These are phyloP conservation scores for Suhomyces kilbournensis DNA, from an alignment of 805 yeast species.

Conservation along the genomic window DNA sequence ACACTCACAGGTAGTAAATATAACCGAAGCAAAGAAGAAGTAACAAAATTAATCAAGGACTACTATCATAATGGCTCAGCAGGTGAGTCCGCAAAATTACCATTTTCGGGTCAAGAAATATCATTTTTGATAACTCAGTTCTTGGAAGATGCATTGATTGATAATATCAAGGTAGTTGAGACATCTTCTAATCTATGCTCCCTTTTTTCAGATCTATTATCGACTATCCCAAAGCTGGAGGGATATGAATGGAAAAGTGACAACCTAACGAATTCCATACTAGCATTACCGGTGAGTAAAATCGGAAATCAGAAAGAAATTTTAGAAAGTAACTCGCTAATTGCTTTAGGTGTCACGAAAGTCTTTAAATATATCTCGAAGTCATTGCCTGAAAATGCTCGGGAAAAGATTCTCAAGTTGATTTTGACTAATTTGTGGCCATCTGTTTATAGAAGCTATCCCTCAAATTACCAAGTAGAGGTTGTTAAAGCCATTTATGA, in stretches of 20 bases:
- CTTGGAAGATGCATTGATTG: slow-evolving; percentile 17
- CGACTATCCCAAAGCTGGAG: slow-evolving; percentile 16
- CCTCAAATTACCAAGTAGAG: slow-evolving; percentile 61
- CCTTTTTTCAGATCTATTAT: slow-evolving; percentile 19
- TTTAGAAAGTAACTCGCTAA: slow-evolving; percentile 14
- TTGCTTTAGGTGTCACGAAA: slow-evolving; percentile 44
- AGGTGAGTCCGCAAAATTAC: slow-evolving; percentile 8
- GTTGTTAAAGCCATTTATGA: slow-evolving; percentile 63
- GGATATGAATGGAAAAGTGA: slow-evolving; percentile 4
- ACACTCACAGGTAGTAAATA: background rate
- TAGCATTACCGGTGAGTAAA: slow-evolving; percentile 5
- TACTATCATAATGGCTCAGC: slow-evolving; percentile 15
- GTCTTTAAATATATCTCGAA: slow-evolving; percentile 36
- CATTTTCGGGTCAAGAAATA: slow-evolving; percentile 14
- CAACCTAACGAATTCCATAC: slow-evolving; percentile 13
- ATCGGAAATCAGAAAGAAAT: background rate
- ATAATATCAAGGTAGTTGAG: slow-evolving; percentile 11
- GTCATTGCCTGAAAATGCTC: slow-evolving; percentile 28
- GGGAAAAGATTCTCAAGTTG: slow-evolving; percentile 38
- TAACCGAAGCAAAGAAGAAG: background rate
- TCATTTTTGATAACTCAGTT: slow-evolving; percentile 17
- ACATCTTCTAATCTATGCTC: slow-evolving; percentile 18
- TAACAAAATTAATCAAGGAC: slow-evolving; percentile 4
- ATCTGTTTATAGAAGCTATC: slow-evolving; percentile 47
- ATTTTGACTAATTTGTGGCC: slow-evolving; percentile 53